phyloP scores from a whole-genome alignment of 2,329 filamentous ascomycete species.

The Didymella arachidicola region DNA sequence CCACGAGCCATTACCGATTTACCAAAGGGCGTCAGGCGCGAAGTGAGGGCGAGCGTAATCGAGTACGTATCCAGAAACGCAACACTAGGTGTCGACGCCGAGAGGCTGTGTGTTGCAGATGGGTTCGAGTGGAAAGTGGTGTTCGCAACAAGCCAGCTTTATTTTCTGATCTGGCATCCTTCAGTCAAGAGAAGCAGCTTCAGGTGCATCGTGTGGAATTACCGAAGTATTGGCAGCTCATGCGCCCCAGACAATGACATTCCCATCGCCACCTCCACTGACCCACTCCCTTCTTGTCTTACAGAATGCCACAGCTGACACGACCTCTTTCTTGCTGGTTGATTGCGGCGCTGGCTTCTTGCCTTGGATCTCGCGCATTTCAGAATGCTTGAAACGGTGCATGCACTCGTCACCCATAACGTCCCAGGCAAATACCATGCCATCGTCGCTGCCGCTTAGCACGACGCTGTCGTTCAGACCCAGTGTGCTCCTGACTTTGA shows the following conservation, averaged over 20 bases:
- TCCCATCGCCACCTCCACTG: constrained; percentile 59
- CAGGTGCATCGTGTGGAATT: neutral
- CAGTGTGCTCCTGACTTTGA: constrained; percentile 78
- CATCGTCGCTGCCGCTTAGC: constrained; percentile 81
- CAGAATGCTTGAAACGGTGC: constrained; percentile 64
- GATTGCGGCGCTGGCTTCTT: constrained; percentile 43
- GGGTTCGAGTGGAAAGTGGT: neutral
- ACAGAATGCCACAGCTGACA: constrained; percentile 59
- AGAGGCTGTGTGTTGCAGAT: neutral
- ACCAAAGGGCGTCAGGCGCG: constrained; percentile 10
- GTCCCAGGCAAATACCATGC: constrained; percentile 82
- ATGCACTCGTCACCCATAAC: constrained; percentile 74
- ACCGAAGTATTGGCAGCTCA: neutral
- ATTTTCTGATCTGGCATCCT: neutral
- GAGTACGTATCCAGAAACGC: neutral
- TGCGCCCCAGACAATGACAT: constrained; percentile 48
- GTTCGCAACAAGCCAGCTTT: neutral
- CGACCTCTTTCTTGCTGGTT: constrained; percentile 54
- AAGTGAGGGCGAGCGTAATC: neutral
- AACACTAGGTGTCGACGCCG: neutral
- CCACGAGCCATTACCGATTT: constrained; percentile 22
- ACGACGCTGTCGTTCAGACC: constrained; percentile 80
- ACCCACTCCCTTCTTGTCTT: constrained; percentile 56
- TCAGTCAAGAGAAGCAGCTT: neutral
- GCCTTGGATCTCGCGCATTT: constrained; percentile 39